phyloP scores from a whole-genome alignment of 140 eudicot species.

The Stevia rebaudiana region DNA sequence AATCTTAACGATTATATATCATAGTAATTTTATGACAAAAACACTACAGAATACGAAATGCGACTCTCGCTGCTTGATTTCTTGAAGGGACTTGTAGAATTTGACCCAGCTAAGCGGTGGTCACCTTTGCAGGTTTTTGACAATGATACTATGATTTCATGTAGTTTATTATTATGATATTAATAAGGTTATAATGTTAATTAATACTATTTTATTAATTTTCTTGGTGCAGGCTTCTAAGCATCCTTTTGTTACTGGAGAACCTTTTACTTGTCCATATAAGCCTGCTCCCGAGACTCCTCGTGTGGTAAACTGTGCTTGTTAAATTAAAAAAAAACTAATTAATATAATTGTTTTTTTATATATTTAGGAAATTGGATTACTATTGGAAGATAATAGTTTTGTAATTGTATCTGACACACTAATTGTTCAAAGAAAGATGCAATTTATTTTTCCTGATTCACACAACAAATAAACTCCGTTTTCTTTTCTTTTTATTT shows the following conservation, averaged over 20 bases:
- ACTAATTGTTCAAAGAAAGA: background rate
- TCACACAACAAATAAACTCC: background rate
- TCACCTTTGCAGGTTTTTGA: slow-evolving; percentile 85
- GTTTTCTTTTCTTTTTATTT: background rate
- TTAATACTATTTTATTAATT: background rate
- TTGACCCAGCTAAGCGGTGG: slow-evolving; percentile 98
- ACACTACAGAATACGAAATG: slow-evolving; percentile 58
- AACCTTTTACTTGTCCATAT: slow-evolving; percentile 89
- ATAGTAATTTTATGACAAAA: slow-evolving; percentile 7
- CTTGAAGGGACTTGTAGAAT: slow-evolving; percentile 91
- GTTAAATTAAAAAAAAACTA: background rate
- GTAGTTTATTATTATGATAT: slow-evolving; percentile 4
- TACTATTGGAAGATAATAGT: background rate
- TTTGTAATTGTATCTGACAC: background rate
- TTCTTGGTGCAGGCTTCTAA: slow-evolving; percentile 73
- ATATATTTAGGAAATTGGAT: background rate
- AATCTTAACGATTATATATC: slow-evolving; percentile 4
- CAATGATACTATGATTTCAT: background rate
- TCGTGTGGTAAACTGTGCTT: slow-evolving; percentile 60
- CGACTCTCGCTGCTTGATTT: slow-evolving; percentile 89
- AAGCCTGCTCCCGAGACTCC: slow-evolving; percentile 91
- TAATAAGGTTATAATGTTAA: background rate
- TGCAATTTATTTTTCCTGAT: background rate
- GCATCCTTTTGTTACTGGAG: slow-evolving; percentile 97
- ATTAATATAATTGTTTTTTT: background rate